These are phyloP conservation scores for Plantago elongata DNA, from an alignment of 257 asterid species.

Conservation along the genomic window DNA sequence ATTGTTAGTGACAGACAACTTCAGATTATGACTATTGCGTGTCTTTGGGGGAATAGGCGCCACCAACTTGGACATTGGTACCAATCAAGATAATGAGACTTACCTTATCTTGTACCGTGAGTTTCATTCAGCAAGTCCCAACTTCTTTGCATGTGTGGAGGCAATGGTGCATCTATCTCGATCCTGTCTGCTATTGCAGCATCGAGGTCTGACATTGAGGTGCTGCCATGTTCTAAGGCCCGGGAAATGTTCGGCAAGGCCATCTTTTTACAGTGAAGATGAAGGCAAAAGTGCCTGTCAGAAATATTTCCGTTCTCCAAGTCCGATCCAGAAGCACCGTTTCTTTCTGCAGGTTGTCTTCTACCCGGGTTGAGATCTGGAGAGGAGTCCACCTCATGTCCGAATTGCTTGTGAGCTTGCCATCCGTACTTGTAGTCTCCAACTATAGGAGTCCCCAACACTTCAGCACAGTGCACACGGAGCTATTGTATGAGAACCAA, in stretches of 20 bases:
- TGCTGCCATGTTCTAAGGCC: constrained; percentile 33
- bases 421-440: constrained; percentile 96
- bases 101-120: neutral
- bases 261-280: constrained; percentile 89
- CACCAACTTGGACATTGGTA: neutral
- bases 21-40: too few species aligned
- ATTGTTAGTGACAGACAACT: too few species aligned
- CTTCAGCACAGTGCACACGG: constrained; percentile 95
- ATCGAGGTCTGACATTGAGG: constrained; percentile 28
- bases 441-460: constrained; percentile 92
- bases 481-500: constrained; percentile 39
- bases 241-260: constrained; percentile 59
- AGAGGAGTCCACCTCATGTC: constrained; percentile 27
- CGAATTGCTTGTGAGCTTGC: constrained; percentile 74
- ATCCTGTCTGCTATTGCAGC: constrained; percentile 32
- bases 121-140: constrained; percentile 47
- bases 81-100: neutral
- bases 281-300: constrained; percentile 63
- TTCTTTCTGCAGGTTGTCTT: constrained; percentile 19
- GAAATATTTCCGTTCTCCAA: constrained; percentile 57
- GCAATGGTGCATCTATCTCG: constrained; percentile 55
- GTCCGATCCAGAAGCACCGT: constrained; percentile 34
- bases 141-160: constrained; percentile 82
- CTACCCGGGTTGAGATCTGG: constrained; percentile 16
- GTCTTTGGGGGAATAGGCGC: too few species aligned